phyloP scores from a whole-genome alignment of 805 yeast genomes.

The Candida patagonica region DNA sequence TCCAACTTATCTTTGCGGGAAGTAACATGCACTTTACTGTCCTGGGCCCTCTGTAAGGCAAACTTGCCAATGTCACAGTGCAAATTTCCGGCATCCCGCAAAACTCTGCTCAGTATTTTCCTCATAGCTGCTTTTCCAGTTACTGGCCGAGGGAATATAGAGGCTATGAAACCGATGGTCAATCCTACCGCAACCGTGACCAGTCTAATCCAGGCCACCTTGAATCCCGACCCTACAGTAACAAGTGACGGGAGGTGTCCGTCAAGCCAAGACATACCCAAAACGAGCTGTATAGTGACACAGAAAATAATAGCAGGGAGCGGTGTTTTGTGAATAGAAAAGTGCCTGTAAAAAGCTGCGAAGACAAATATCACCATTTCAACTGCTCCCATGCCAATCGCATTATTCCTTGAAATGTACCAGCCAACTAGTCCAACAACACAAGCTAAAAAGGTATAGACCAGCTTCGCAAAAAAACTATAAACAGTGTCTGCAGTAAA shows the following conservation, averaged over 20 bases:
- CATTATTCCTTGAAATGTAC: conserved; percentile 28
- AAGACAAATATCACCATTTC: conserved; percentile 20
- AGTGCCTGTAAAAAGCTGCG: conserved; percentile 24
- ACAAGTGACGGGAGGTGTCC: conserved; percentile 4
- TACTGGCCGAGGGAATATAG: conserved; percentile 22
- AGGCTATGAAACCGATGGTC: conserved; percentile 22
- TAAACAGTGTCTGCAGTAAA: conserved; percentile 27
- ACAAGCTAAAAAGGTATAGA: conserved; percentile 24
- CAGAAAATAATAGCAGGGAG: conserved; percentile 23
- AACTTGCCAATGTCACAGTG: conserved; percentile 25
- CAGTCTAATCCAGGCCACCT: conserved; percentile 27
- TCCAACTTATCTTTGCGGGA: conserved; percentile 19
- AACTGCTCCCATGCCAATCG: conserved; percentile 25
- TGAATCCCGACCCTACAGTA: conserved; percentile 22
- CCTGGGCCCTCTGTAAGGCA: conserved; percentile 20
- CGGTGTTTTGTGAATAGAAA: conserved; percentile 20
- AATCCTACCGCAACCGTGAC: conserved; percentile 25
- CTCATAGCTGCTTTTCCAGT: conserved; percentile 26
- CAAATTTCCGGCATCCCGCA: conserved; percentile 22
- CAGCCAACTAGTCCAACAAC: conserved; percentile 26
- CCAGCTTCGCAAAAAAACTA: conserved; percentile 19
- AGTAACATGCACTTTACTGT: conserved; percentile 17
- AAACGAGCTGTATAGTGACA: conserved; percentile 22
- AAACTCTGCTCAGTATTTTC: conserved; percentile 16
- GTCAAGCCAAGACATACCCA: conserved; percentile 26